Base-by-base conservation (phyloP, 495 filamentous ascomycete species). In the Apodospora peruviana region DNA sequence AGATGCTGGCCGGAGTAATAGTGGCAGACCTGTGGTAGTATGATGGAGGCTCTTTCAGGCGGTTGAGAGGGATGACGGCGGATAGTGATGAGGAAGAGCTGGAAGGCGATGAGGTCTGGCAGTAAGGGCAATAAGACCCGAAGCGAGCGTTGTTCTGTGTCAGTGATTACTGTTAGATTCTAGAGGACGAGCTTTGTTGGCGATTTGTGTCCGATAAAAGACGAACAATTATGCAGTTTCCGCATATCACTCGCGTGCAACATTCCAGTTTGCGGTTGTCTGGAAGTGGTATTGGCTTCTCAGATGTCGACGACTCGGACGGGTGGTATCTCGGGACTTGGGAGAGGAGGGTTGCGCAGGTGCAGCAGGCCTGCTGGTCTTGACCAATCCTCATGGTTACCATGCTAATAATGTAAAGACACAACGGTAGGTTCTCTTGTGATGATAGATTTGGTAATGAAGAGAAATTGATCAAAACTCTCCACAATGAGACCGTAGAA, bases 161-260 rank as follows among this genome's bases (percentile, higher is more conserved):
- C 19, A 23, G 17, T 37, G 20, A 27, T 25, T 18, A 29, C 23
- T 35, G 21, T 29, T 18, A 29, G 37, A 22, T 16, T 25, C 2
- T 39, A 18, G 40, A 1, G 45, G 37, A 40, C 32, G 17, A 36
- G 29, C 4, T 18, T 19, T n/a, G 21, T n/a, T n/a, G n/a, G n/a
- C n/a, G n/a, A n/a, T n/a, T n/a, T n/a, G n/a, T n/a, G n/a, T n/a
- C n/a, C n/a, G n/a, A n/a, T n/a, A n/a, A n/a, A n/a, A 19, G 39
- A 48, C 69, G 36, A 71, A 82, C 83, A 50, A 70, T 61, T 51
- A 85, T 79, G 69, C 87, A 91, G 35, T 66, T 66, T 3, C 78
- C 75, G 58, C 87, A 90, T 52, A 90, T 86, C 9, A 73, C 64
- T 38, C 87, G 73, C 24, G 65, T 66, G 57, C 87, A 91, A 64